Base-by-base conservation (phyloP, 805 yeast species). In the Ogataea ganodermae region DNA sequence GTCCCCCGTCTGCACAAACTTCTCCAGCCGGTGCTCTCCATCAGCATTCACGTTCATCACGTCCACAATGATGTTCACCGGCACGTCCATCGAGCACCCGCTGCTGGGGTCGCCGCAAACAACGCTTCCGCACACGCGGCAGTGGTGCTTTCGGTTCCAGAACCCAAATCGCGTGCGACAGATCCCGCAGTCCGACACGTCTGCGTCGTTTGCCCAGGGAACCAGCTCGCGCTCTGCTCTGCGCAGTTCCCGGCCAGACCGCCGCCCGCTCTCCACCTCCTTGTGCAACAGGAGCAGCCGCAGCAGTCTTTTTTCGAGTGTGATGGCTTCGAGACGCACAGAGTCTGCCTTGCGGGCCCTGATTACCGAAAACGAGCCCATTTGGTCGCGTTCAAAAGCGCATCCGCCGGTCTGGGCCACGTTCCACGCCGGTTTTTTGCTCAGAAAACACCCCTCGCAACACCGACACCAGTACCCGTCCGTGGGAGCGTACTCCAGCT, bases 81-180 rank as follows among this genome's bases (percentile, higher is more conserved):
- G 88, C 0, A 89, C 83, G 46, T 81, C 80, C 61, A 82, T 79
- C 0, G 97, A 89, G 63, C 99, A 92, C 12, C 71, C 83, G 7
- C 72, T 76, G 41, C 50, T 68, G 43, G 64, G 56, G 54, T 83
- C 84, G 21, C 85, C 95, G 68, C 97, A 92, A 0, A 89, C 88
- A 1, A 86, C 79, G 22, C 66, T 60, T 0, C 98, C 98, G 70
- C 99, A 92, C 21, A 90, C 65, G 30, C 98, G 71, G 65, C 99
- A 94, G 63, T 92, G 99, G 62, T 94, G 98, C 54, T 85, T 88
- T 42, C 97, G 70, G 80, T 48, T 52, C 59, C 57, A 61, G 36
- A 86, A 67, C 9, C 76, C 71, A 63, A 89, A 94, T 24, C 60
- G 58, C 10, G 73, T 70, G 12, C 70, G 63, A 58, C 99, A 92